Evolutionary conservation across 345 rosid genomes (phyloP).

Genomic region (Lenwebbia sp.): DNA sequence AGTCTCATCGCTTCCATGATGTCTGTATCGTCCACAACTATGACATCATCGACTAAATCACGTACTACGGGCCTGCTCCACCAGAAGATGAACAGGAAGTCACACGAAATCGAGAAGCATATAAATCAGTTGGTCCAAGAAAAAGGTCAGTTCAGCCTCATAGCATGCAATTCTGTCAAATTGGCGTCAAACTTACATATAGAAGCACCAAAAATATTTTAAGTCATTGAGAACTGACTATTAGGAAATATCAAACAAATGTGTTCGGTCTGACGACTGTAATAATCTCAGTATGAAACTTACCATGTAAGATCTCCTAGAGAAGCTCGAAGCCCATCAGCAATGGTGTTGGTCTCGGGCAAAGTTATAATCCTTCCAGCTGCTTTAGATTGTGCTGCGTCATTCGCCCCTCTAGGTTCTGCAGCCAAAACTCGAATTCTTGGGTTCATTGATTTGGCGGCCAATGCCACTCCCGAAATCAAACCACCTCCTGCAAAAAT

Average conservation of each 20-base stretch:
- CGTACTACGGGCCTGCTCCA: constrained; percentile 64
- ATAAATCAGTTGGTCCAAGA: neutral
- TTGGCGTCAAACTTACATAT: neutral
- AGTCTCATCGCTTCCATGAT: constrained; percentile 78
- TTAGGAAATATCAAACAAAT: neutral
- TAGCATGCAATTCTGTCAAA: neutral
- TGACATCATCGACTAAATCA: constrained; percentile 65
- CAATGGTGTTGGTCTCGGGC: constrained; percentile 56
- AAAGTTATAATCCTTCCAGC: constrained; percentile 58
- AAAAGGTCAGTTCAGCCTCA: neutral
- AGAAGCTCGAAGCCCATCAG: constrained; percentile 87
- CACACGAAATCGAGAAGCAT: neutral
- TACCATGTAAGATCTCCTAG: constrained; percentile 86
- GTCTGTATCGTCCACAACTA: constrained; percentile 57
- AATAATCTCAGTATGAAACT: neutral
- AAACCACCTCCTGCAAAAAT: constrained; percentile 60
- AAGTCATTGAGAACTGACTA: neutral
- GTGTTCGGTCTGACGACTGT: neutral
- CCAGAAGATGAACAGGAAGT: neutral
- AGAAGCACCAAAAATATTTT: neutral
- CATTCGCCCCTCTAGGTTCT: constrained; percentile 87
- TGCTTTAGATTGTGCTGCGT: constrained; percentile 83
- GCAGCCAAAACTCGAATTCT: constrained; percentile 68
- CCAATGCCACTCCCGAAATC: constrained; percentile 88
- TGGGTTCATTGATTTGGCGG: constrained; percentile 86